Conservation (phyloP, 2,329 filamentous ascomycete genomes). For the Verticillium isaacii region DNA sequence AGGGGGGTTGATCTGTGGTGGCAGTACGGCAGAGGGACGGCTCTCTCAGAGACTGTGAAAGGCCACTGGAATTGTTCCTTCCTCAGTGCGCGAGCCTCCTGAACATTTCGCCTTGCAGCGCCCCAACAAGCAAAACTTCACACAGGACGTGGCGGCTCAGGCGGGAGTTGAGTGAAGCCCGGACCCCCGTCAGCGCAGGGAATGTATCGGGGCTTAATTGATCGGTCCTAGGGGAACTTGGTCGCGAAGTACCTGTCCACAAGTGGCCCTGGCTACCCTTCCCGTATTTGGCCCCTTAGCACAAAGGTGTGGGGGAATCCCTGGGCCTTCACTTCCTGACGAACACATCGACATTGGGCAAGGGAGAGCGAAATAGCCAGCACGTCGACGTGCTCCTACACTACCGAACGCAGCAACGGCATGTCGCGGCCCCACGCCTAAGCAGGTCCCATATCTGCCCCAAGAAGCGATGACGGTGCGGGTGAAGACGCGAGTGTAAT, state of each 20-base stretch:
- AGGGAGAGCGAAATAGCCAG: background rate
- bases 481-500: background rate
- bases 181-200: background rate
- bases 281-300: conserved; percentile 2
- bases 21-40: background rate
- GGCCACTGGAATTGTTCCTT: background rate
- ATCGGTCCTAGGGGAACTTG: background rate
- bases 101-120: background rate
- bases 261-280: background rate
- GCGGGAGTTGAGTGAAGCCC: background rate
- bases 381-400: background rate
- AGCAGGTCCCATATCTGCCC: background rate
- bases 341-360: background rate
- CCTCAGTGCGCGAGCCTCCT: background rate
- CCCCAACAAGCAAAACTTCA: background rate
- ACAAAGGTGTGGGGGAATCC: background rate
- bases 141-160: background rate
- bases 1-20: background rate
- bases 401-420: background rate
- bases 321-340: background rate
- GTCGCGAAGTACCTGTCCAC: background rate
- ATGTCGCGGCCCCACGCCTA: background rate
- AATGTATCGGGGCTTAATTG: background rate
- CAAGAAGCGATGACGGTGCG: background rate
- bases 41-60: background rate